phyloP scores from a whole-genome alignment of 495 filamentous ascomycete genomes.

The Jackrogersella multiformis region DNA sequence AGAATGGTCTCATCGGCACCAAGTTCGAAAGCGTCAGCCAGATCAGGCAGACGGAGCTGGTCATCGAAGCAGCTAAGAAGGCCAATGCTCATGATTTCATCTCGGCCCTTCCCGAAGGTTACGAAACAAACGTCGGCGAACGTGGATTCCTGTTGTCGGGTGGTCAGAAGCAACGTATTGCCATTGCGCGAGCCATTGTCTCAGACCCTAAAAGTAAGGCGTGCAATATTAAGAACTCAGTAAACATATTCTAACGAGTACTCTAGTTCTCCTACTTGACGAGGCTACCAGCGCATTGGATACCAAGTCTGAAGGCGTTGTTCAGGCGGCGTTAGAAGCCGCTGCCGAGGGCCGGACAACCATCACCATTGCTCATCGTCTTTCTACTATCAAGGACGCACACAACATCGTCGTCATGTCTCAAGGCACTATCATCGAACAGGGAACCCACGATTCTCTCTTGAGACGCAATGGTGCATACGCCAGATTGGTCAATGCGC shows the following conservation, averaged over 20 bases:
- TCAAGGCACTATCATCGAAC: constrained; percentile 85
- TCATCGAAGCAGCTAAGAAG: constrained; percentile 84
- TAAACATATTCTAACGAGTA: constrained; percentile 26
- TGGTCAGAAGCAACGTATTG: constrained; percentile 95
- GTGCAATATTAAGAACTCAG: background rate
- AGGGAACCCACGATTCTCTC: constrained; percentile 80
- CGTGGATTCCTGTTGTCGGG: constrained; percentile 91
- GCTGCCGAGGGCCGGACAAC: constrained; percentile 92
- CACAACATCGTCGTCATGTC: constrained; percentile 97
- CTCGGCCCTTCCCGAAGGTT: constrained; percentile 81
- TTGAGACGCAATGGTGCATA: constrained; percentile 71
- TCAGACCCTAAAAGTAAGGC: constrained; percentile 79
- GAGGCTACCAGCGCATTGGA: constrained; percentile 96
- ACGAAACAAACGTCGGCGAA: constrained; percentile 95
- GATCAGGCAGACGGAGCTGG: constrained; percentile 72
- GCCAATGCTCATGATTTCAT: constrained; percentile 96
- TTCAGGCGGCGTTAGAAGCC: constrained; percentile 90
- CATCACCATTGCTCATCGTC: constrained; percentile 92
- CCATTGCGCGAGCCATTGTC: constrained; percentile 85
- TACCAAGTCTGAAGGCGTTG: constrained; percentile 92
- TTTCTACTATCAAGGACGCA: constrained; percentile 92
- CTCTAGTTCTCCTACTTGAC: constrained; percentile 79
- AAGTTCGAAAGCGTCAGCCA: constrained; percentile 70
- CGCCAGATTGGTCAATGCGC: constrained; percentile 79
- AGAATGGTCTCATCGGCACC: constrained; percentile 88